These are phyloP conservation scores for Aspergillus sergii DNA, from an alignment of 2,329 filamentous ascomycete genomes.

Conservation along the genomic window DNA sequence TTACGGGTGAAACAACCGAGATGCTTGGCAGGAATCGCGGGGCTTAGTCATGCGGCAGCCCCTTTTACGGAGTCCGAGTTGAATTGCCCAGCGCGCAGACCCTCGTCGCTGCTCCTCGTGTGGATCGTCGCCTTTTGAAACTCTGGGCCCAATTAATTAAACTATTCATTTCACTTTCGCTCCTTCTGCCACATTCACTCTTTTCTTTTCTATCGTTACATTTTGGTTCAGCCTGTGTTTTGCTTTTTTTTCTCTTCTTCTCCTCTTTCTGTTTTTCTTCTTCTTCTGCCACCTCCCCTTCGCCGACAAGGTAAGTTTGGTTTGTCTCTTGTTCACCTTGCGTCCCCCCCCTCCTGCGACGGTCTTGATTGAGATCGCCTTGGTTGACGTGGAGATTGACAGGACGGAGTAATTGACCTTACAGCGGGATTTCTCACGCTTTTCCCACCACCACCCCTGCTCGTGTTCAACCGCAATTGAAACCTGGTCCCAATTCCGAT, in stretches of 20 bases:
- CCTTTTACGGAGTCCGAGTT: constrained; percentile 36
- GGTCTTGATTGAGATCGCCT: constrained; percentile 13
- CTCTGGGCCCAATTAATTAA: constrained; percentile 18
- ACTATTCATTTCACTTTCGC: constrained; percentile 9
- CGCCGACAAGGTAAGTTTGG: constrained; percentile 17
- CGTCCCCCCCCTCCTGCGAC: constrained; percentile 5
- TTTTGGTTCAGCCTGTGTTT: background rate
- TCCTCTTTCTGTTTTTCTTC: background rate
- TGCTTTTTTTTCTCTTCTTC: background rate
- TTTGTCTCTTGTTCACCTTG: constrained; percentile 16
- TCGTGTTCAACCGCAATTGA: constrained; percentile 1
- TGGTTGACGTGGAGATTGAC: constrained; percentile 17
- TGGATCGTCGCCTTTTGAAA: constrained; percentile 22
- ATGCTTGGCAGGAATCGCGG: constrained; percentile 20
- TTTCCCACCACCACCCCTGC: constrained; percentile 3
- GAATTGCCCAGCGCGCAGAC: constrained; percentile 2
- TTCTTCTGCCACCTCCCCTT: constrained; percentile 1
- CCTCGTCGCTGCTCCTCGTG: constrained; percentile 16
- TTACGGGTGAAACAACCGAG: constrained; percentile 19
- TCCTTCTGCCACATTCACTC: constrained; percentile 12
- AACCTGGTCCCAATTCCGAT: background rate
- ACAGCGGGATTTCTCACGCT: constrained; percentile 1
- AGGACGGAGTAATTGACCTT: constrained; percentile 11
- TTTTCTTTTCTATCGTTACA: constrained; percentile 6
- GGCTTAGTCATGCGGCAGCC: constrained; percentile 38